A percentile compares a stretch with the other conserved stretches of the same genome.
Evolutionary conservation across 805 yeast genomes (phyloP).

Genomic region (Ogataea degrootiae): DNA sequence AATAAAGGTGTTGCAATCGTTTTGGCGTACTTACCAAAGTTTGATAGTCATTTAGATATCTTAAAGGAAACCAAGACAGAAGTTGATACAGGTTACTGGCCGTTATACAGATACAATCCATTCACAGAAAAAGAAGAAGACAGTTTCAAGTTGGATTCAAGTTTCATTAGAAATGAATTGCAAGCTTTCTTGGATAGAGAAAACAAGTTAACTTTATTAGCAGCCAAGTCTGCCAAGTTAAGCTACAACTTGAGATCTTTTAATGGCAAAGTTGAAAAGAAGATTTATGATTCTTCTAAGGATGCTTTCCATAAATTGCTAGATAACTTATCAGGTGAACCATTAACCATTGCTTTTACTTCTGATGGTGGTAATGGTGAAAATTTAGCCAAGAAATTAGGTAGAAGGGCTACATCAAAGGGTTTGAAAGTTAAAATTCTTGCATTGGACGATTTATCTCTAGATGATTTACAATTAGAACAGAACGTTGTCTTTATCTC

Average conservation of each 20-base stretch:
- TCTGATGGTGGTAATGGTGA: constrained; percentile 92
- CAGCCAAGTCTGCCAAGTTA: constrained; percentile 65
- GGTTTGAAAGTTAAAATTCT: constrained; percentile 64
- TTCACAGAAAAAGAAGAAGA: constrained; percentile 39
- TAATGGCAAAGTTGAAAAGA: constrained; percentile 55
- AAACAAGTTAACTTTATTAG: constrained; percentile 75
- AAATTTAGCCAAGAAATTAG: constrained; percentile 70
- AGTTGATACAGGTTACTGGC: constrained; percentile 96
- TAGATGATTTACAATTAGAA: constrained; percentile 70
- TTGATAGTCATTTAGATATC: constrained; percentile 64
- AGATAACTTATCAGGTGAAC: constrained; percentile 90
- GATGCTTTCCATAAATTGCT: constrained; percentile 71
- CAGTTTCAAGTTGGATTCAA: constrained; percentile 79
- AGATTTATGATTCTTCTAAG: constrained; percentile 51
- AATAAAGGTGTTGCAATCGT: constrained; percentile 83
- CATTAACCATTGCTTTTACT: constrained; percentile 78
- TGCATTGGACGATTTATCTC: constrained; percentile 66
- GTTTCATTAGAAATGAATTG: constrained; percentile 70
- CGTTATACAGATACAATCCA: constrained; percentile 85
- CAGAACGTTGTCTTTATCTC: constrained; percentile 64
- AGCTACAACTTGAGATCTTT: constrained; percentile 73
- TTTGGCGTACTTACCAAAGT: constrained; percentile 85
- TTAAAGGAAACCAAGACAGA: constrained; percentile 84
- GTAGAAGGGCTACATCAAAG: constrained; percentile 72
- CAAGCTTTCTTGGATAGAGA: constrained; percentile 83